Evolutionary conservation across 179 eudicot genomes (phyloP).

Genomic region (Spergularia azorica): DNA sequence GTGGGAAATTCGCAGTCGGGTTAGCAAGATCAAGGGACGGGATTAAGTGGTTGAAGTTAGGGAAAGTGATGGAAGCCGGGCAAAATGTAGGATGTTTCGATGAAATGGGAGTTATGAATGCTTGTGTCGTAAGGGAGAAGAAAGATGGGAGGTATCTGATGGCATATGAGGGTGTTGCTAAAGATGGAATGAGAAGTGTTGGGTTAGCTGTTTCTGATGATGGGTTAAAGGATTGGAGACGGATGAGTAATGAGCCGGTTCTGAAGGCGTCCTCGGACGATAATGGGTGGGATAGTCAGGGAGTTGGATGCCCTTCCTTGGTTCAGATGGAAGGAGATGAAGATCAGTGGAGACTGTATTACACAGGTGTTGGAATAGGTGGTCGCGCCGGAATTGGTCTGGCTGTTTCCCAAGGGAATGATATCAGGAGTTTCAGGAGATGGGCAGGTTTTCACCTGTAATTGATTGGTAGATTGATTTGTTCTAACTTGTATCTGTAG

Average conservation of each 20-base stretch:
- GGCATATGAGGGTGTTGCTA: constrained; percentile 79
- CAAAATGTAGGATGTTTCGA: constrained; percentile 46
- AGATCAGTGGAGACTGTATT: constrained; percentile 80
- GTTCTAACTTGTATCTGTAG: neutral
- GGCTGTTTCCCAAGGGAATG: constrained; percentile 64
- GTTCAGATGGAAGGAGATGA: constrained; percentile 73
- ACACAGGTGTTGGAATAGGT: constrained; percentile 58
- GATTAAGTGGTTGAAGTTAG: constrained; percentile 78
- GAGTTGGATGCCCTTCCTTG: constrained; percentile 70
- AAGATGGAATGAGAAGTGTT: constrained; percentile 60
- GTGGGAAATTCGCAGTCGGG: constrained; percentile 55
- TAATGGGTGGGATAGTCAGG: constrained; percentile 68
- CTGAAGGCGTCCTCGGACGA: constrained; percentile 30
- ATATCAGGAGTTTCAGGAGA: constrained; percentile 46
- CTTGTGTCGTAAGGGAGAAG: constrained; percentile 51
- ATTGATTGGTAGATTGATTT: neutral
- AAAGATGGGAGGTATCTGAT: constrained; percentile 66
- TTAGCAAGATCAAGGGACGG: constrained; percentile 86
- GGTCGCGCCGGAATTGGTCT: constrained; percentile 68
- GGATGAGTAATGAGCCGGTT: constrained; percentile 24
- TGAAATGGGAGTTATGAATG: constrained; percentile 61
- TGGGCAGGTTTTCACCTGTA: constrained; percentile 60
- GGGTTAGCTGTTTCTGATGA: constrained; percentile 68
- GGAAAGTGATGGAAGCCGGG: constrained; percentile 59
- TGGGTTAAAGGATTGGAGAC: constrained; percentile 70